Percentiles rank a stretch among this genome's conserved stretches.
phyloP scores from a whole-genome alignment of 2,329 filamentous ascomycete genomes.

The Clonostachys chloroleuca region DNA sequence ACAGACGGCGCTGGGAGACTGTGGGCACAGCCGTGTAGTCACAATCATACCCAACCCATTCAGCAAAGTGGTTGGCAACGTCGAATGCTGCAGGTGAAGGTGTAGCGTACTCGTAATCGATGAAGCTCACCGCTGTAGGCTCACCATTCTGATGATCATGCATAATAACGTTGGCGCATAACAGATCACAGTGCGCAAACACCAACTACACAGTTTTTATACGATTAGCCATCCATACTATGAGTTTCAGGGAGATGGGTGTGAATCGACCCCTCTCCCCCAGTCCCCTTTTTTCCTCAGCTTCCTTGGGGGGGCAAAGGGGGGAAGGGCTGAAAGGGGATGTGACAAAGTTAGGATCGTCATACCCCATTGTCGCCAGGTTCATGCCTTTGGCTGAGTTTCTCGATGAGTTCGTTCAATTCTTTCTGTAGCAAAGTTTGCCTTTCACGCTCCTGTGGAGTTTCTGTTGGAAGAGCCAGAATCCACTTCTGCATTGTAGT shows the following conservation, averaged over 20 bases:
- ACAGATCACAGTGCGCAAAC: conserved; percentile 91
- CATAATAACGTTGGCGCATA: conserved; percentile 96
- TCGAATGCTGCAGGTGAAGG: conserved; percentile 94
- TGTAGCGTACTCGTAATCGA: conserved; percentile 97
- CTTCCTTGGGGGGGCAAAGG: neutral
- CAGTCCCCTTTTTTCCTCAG: too few species aligned
- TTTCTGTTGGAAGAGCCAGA: conserved; percentile 71
- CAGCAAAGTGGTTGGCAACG: conserved; percentile 95
- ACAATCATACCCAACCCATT: conserved; percentile 97
- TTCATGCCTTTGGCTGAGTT: conserved; percentile 73
- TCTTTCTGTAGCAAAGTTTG: conserved; percentile 70
- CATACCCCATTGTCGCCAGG: conserved; percentile 71
- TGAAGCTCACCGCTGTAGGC: conserved; percentile 60
- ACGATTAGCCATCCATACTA: conserved; percentile 5
- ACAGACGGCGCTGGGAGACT: conserved; percentile 68
- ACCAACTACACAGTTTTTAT: conserved; percentile 55
- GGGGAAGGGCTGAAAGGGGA: neutral
- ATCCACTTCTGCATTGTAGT: conserved; percentile 97
- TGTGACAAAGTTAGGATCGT: neutral
- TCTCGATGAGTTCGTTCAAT: conserved; percentile 62
- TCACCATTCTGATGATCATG: conserved; percentile 33
- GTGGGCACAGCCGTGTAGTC: conserved; percentile 82
- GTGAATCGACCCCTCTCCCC: too few species aligned
- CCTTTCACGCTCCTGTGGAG: conserved; percentile 62
- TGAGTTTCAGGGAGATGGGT: neutral